Evolutionary conservation across 169 alveolate species (phyloP), one percentile per base, ranked within the genome.

Genomic region (Plasmodium falciparum): DNA sequence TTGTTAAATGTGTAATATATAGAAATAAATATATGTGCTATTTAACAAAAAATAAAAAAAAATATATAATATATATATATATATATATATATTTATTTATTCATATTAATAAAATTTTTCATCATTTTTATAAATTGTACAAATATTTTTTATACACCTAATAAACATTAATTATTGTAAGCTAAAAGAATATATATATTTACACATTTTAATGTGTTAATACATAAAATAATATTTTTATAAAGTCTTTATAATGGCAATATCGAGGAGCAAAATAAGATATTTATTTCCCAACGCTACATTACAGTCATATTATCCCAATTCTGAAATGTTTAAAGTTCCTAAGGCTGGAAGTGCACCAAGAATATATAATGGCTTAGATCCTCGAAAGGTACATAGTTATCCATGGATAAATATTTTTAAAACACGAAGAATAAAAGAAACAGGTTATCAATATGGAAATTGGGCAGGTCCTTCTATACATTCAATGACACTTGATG

Each of bases 401-500:
- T 93, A 93, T 70, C 92, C 93, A 52, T 93, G 95, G 96, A 89
- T 80, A 52, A 47, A 90, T 62, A 75, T 92, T 22, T 76, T 83
- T 85, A 71, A 73, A 66, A 92, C 90, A 63, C 61, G 96, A 69
- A 75, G 76, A 43, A 93, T 88, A 66, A 94, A 93, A 91, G 91
- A 88, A 76, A 95, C 95, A 17, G 96, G 95, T 2, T 94, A 92
- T 88, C 94, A 90, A 52, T 58, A 83, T 78, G 90, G 93, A 9
- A 75, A 92, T 59, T 94, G 93, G 93, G 88, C 91, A 20, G 88
- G 92, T 4, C 96, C 96, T 9, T 94, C 93, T 58, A 94, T 94
- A 61, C 88, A 94, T 73, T 93, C 96, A 3, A 93, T 94, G 90
- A 93, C 92, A 39, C 91, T 88, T 75, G 96, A 94, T 80, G 96